Conservation (phyloP, 352 stramenopile species). For the Pythium aristosporum region DNA sequence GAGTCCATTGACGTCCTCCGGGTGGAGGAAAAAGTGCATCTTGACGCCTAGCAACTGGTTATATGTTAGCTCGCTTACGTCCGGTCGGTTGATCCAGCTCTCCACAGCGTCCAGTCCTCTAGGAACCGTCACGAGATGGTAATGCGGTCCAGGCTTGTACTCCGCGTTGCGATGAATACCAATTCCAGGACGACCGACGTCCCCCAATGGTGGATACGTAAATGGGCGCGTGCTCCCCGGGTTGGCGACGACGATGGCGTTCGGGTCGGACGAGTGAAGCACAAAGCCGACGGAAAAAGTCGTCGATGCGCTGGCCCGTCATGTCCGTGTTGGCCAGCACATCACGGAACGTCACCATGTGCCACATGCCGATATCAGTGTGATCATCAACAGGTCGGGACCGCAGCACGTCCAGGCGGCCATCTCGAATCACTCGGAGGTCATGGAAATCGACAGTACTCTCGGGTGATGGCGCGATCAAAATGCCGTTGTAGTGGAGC, state of each 20-base stretch:
- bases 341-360: not conserved
- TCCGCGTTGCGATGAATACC: not conserved
- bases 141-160: not conserved
- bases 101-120: not conserved
- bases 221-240: not conserved
- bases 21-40: not conserved
- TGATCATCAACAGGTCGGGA: not conserved
- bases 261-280: not conserved
- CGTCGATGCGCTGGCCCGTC: not conserved
- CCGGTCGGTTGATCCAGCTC: not conserved
- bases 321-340: no score
- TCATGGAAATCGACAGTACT: not conserved
- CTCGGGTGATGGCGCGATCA: not conserved
- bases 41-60: not conserved
- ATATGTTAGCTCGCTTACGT: not conserved
- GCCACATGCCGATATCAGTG: conserved; percentile 3
- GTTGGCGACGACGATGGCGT: not conserved
- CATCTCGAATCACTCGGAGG: not conserved
- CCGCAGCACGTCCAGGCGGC: not conserved
- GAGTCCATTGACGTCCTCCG: not conserved
- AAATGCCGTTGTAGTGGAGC: conserved; percentile 3
- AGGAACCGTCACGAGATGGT: not conserved
- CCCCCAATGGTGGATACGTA: not conserved
- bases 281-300: not conserved
- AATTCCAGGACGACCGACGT: not conserved